Evolutionary conservation across 164 flowering plant species (phyloP).

Genomic region (Paratinospora sagittata): DNA sequence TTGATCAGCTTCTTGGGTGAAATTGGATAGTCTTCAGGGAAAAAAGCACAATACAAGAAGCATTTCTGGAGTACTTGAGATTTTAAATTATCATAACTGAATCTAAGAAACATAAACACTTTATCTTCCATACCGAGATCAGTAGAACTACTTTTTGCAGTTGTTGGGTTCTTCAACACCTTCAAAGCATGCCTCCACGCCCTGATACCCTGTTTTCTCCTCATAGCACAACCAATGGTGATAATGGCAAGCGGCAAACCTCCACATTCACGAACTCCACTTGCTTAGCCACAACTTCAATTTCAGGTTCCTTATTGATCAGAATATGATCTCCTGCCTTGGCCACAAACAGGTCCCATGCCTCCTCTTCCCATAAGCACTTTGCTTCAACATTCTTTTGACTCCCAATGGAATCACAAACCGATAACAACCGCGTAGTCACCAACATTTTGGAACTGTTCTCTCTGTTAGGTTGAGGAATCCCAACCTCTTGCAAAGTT

Average conservation of each 20-base stretch:
- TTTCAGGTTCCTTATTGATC: not conserved
- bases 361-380: slow-evolving; percentile 10
- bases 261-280: slow-evolving; percentile 15
- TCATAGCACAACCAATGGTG: slow-evolving; percentile 18
- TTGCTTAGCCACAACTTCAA: slow-evolving; percentile 1
- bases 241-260: slow-evolving; percentile 26
- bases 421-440: slow-evolving; percentile 18
- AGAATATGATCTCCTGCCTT: slow-evolving; percentile 14
- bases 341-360: slow-evolving; percentile 15
- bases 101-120: slow-evolving; percentile 15
- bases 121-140: no score
- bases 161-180: slow-evolving; percentile 6
- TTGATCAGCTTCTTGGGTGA: not conserved
- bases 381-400: slow-evolving; percentile 7
- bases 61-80: no score
- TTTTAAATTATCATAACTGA: slow-evolving; percentile 17
- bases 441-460: slow-evolving; percentile 20
- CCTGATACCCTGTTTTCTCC: not conserved
- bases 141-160: not conserved
- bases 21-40: not conserved
- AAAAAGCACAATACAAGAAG: no score
- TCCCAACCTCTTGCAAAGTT: no score
- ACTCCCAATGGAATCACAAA: slow-evolving; percentile 20
- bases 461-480: no score
- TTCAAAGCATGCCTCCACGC: slow-evolving; percentile 25